Evolutionary conservation across 495 filamentous ascomycete species (phyloP).

Genomic region (Penicillium cosmopolitanum): DNA sequence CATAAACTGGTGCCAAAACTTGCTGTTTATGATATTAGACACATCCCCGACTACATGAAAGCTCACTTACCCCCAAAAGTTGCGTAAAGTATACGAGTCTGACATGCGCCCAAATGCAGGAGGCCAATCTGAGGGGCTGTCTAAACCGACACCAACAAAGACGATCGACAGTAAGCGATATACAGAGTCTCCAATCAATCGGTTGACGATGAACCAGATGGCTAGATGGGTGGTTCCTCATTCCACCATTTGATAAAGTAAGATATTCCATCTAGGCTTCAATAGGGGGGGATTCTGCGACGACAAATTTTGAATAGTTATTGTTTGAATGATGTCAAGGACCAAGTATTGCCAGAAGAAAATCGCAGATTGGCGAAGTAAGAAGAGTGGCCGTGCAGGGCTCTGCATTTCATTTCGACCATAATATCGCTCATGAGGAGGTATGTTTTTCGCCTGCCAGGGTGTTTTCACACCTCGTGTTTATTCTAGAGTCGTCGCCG

Average conservation of each 20-base stretch:
- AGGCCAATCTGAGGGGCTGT: conserved; percentile 30
- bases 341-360: conserved; percentile 25
- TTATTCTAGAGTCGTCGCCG: neutral
- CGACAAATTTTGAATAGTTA: neutral
- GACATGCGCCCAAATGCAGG: conserved; percentile 34
- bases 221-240: conserved; percentile 9
- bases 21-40: conserved; percentile 20
- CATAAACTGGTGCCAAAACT: conserved; percentile 48
- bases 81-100: conserved; percentile 37
- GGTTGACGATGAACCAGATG: conserved; percentile 16
- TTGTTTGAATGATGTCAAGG: conserved; percentile 10
- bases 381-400: conserved; percentile 7
- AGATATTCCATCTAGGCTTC: conserved; percentile 8
- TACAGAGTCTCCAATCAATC: conserved; percentile 17
- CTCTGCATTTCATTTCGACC: neutral
- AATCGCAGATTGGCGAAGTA: conserved; percentile 22
- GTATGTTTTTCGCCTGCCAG: conserved; percentile 24
- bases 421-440: conserved; percentile 20
- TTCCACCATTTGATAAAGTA: conserved; percentile 9
- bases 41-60: neutral
- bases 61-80: conserved; percentile 35
- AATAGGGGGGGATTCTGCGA: neutral
- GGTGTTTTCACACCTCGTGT: conserved; percentile 13
- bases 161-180: conserved; percentile 24
- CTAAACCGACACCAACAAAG: conserved; percentile 11